phyloP scores from a whole-genome alignment of 139 green algal species.

The Closterium sp. region DNA sequence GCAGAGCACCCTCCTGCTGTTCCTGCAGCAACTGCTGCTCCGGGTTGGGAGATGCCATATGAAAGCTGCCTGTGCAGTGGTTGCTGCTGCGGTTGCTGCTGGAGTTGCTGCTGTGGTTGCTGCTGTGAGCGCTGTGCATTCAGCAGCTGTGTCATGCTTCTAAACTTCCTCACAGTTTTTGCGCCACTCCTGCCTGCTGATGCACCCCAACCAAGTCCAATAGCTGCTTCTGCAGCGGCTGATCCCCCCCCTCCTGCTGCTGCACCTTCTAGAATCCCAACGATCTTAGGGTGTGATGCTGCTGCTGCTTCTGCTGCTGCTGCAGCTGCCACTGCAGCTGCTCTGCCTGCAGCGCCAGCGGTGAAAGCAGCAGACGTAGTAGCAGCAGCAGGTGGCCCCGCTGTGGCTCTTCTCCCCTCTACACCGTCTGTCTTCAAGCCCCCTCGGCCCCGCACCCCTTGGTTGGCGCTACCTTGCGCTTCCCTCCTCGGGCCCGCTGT shows the following conservation, averaged over 20 bases:
- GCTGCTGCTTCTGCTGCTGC: background rate
- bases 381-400: background rate
- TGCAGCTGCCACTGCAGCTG: too few relatives aligned
- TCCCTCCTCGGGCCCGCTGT: background rate
- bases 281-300: too few relatives aligned
- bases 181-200: background rate
- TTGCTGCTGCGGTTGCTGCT: too few relatives aligned
- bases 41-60: background rate
- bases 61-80: background rate
- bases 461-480: background rate
- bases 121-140: background rate
- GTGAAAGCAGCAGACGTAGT: too few relatives aligned
- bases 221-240: background rate
- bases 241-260: too few relatives aligned
- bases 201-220: background rate
- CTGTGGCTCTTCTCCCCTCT: too few relatives aligned
- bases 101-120: background rate
- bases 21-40: background rate
- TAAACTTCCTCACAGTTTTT: background rate
- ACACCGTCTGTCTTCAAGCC: background rate
- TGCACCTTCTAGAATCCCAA: too few relatives aligned
- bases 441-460: background rate
- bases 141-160: background rate
- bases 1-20: background rate
- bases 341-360: background rate